Evolutionary conservation across 2,329 filamentous ascomycete genomes (phyloP), one percentile per base, ranked within the genome.

Genomic region (Dactylellina haptotyla): DNA sequence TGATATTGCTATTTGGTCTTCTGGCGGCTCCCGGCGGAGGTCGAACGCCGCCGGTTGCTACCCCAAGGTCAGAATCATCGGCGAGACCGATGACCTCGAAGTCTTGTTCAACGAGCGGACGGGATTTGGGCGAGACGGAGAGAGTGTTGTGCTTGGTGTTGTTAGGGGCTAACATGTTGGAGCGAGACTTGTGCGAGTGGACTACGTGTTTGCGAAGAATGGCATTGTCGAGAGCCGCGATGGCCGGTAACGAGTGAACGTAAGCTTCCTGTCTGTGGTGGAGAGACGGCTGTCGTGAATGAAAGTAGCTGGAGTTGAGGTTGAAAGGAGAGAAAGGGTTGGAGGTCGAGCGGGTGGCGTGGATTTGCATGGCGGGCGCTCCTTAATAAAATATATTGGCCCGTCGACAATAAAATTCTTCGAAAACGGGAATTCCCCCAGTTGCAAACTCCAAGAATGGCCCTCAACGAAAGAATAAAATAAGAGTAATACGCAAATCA

Each of bases 21-120:
- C 67, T 64, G 26, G 67, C 67, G 16, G 54, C 67, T 61, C 67
- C 67, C 14, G 67, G 67, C 59, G 67, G 67, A n/a, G 59, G 67
- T 41, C 67, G 53, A 5, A 65, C 61, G 37, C 37, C 45, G 20
- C 43, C 18, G 14, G 56, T 20, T 2, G 18, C n/a, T n/a, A n/a
- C 57, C 14, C 48, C 65, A 14, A 50, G 9, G 28, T 71, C 66
- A 26, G 48, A 71, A 39, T 72, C 67, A 46, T 72, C 67, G 14
- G 67, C 65, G 32, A 72, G 67, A 30, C 53, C 59, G 67, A 72
- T 72, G 32, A 72, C 67, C 34, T 72, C 67, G 46, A 72, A 72
- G 46, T 72, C 67, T 30, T 72, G 67, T 54, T 72, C 67, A 54
- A 72, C 67, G 45, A 72, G 67, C 53, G 67, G 67, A 59, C 67